Conservation (phyloP, 352 stramenopile genomes). For the Phytophthora pisi region DNA sequence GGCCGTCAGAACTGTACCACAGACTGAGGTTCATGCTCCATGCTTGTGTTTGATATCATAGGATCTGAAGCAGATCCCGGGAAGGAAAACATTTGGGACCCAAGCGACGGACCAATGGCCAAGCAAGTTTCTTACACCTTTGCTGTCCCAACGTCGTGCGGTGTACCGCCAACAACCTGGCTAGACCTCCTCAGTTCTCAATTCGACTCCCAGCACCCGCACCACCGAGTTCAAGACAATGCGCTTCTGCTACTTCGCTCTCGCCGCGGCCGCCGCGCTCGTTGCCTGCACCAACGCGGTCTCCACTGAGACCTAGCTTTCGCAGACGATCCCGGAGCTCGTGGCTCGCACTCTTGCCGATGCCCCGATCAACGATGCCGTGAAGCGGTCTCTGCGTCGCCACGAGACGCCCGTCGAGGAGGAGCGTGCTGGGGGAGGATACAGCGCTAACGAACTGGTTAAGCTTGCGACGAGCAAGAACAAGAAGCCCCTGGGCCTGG, state of each 20-base stretch:
- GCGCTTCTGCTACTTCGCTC: constrained; percentile 5
- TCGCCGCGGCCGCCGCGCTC: not conserved
- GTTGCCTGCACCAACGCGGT: constrained; percentile 7
- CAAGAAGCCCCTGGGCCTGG: too few species aligned
- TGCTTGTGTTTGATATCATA: too few species aligned
- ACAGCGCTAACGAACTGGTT: too few species aligned
- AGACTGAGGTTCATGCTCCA: too few species aligned
- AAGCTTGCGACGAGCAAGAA: too few species aligned
- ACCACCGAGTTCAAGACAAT: not conserved
- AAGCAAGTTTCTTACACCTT: too few species aligned
- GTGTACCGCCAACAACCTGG: not conserved
- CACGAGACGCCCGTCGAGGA: too few species aligned
- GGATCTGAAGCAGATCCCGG: not conserved
- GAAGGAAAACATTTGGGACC: not conserved
- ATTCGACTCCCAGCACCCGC: constrained; percentile 1
- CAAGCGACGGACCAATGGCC: not conserved
- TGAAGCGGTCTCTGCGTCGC: constrained; percentile 19
- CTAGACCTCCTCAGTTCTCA: not conserved
- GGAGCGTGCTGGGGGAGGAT: too few species aligned
- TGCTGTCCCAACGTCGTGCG: not conserved
- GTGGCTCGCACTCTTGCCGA: not conserved
- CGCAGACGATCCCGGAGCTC: not conserved
- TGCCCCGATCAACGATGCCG: not conserved
- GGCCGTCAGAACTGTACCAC: too few species aligned
- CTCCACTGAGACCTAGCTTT: not conserved